Conservation (phyloP, 2,329 filamentous ascomycete genomes). For the Penicillium sp. region DNA sequence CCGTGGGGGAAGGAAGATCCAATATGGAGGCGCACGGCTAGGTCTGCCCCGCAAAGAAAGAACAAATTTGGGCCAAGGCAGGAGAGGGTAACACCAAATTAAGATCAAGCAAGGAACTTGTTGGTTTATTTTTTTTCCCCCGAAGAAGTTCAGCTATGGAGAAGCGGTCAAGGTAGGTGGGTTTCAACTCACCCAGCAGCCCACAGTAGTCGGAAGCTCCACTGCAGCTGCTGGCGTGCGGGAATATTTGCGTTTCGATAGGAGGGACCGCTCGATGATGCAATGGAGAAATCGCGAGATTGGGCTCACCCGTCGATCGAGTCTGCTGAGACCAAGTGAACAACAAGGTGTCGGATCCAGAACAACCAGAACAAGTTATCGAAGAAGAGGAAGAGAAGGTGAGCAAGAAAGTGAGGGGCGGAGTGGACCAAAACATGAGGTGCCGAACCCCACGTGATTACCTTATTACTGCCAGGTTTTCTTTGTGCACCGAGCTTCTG, state of each 20-base stretch:
- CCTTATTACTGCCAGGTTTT: neutral
- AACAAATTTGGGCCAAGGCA: slow-evolving; percentile 4
- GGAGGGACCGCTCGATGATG: slow-evolving; percentile 7
- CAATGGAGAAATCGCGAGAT: neutral
- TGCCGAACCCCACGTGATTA: slow-evolving; percentile 25
- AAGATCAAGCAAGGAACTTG: slow-evolving; percentile 8
- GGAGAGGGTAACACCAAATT: slow-evolving; percentile 6
- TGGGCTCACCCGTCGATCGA: neutral
- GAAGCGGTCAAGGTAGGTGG: slow-evolving; percentile 27
- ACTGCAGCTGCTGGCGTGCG: slow-evolving; percentile 25
- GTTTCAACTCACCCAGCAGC: slow-evolving; percentile 24
- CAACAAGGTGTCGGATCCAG: neutral
- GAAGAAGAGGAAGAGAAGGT: slow-evolving; percentile 8
- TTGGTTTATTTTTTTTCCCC: slow-evolving; percentile 14
- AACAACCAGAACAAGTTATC: slow-evolving; percentile 3
- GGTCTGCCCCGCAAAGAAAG: slow-evolving; percentile 13
- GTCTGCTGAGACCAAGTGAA: neutral
- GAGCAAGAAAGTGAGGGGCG: slow-evolving; percentile 13
- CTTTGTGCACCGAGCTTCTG: neutral
- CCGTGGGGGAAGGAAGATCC: slow-evolving; percentile 4
- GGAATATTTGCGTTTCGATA: slow-evolving; percentile 15
- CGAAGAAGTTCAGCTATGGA: slow-evolving; percentile 16
- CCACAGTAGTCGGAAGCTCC: slow-evolving; percentile 22
- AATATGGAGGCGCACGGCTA: slow-evolving; percentile 7
- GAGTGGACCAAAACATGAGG: slow-evolving; percentile 25